These are phyloP conservation scores for Dryas integrifolia DNA, from an alignment of 331 rosid genomes.

Conservation along the genomic window DNA sequence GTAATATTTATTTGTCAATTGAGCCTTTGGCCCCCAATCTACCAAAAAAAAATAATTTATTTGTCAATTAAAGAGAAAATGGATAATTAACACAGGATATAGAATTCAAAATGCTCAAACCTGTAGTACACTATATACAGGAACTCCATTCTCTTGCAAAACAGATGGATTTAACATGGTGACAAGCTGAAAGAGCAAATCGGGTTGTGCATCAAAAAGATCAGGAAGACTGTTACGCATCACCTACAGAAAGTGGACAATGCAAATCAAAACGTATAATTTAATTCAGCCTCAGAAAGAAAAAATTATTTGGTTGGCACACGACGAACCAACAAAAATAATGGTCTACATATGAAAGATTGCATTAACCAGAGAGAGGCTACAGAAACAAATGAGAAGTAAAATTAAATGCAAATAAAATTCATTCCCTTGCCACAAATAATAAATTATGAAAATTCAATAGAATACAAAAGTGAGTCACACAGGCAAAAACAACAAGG, in stretches of 20 bases:
- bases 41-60: no score
- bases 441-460: neutral
- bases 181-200: constrained; percentile 96
- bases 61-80: neutral
- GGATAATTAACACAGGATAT: neutral
- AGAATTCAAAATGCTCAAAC: constrained; percentile 34
- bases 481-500: neutral
- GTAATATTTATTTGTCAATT: neutral
- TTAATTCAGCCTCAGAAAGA: neutral
- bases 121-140: constrained; percentile 85
- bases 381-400: neutral
- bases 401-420: neutral
- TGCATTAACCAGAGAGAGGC: neutral
- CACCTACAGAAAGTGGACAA: constrained; percentile 54
- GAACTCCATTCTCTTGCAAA: constrained; percentile 83
- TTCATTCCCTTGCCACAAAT: neutral
- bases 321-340: neutral
- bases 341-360: neutral
- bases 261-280: constrained; percentile 7
- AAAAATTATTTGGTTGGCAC: neutral
- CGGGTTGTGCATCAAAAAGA: constrained; percentile 97
- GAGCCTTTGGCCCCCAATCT: no score
- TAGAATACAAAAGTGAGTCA: neutral
- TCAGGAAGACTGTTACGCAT: constrained; percentile 95
- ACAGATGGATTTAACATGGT: constrained; percentile 98